phyloP scores from a whole-genome alignment of 768 basidiomycete species.

The Phanerochaete carnosa region DNA sequence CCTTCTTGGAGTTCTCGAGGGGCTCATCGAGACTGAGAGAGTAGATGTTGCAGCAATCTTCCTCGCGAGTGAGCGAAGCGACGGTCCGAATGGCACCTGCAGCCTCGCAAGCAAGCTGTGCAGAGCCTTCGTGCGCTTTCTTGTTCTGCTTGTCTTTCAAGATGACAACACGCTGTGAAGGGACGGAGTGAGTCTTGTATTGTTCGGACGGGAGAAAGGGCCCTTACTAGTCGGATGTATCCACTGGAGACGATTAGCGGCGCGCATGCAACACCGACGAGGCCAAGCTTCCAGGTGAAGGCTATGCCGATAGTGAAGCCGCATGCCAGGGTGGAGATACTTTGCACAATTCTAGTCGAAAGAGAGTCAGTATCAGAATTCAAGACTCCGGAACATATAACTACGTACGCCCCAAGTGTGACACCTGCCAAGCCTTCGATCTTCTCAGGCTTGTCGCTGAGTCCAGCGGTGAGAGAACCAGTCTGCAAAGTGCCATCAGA shows the following conservation, averaged over 20 bases:
- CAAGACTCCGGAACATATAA: background rate
- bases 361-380: background rate
- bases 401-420: conserved; percentile 65
- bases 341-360: conserved; percentile 61
- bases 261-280: conserved; percentile 79
- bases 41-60: conserved; percentile 69
- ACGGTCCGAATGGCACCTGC: conserved; percentile 88
- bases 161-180: conserved; percentile 58
- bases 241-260: conserved; percentile 71
- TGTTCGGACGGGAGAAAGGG: background rate
- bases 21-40: conserved; percentile 69
- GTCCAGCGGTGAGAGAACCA: conserved; percentile 71
- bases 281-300: conserved; percentile 74
- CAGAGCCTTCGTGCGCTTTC: conserved; percentile 69
- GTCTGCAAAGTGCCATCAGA: conserved; percentile 31
- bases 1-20: conserved; percentile 55
- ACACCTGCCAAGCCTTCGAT: conserved; percentile 84
- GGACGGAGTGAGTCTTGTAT: background rate
- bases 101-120: conserved; percentile 89
- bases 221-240: conserved; percentile 61
- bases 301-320: conserved; percentile 76
- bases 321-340: conserved; percentile 58
- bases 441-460: conserved; percentile 89
- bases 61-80: conserved; percentile 81
- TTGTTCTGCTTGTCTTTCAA: conserved; percentile 84